These are phyloP conservation scores for Fusarium illudens DNA, from an alignment of 2,329 filamentous ascomycete genomes.

Conservation along the genomic window DNA sequence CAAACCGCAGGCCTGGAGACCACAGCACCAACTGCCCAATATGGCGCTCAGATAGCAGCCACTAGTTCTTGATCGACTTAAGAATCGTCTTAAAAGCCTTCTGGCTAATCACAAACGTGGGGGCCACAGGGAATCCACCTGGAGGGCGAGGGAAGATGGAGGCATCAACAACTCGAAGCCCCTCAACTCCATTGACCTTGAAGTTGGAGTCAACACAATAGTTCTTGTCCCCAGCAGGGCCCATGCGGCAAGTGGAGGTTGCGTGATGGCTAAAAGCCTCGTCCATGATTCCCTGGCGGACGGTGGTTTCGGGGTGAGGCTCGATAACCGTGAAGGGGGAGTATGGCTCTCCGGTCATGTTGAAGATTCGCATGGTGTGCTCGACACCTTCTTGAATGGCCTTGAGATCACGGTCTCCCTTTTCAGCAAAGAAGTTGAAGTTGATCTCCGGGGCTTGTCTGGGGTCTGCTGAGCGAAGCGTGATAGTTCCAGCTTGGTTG, in stretches of 20 bases:
- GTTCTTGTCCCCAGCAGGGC: slow-evolving; percentile 58
- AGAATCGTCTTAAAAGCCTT: slow-evolving; percentile 15
- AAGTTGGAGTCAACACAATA: slow-evolving; percentile 66
- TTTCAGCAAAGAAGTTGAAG: slow-evolving; percentile 65
- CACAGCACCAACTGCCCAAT: too few relatives aligned
- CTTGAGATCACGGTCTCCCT: slow-evolving; percentile 13
- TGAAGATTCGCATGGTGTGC: slow-evolving; percentile 38
- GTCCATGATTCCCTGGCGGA: slow-evolving; percentile 57
- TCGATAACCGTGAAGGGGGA: slow-evolving; percentile 21
- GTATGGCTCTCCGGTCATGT: slow-evolving; percentile 38
- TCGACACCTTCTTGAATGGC: slow-evolving; percentile 30
- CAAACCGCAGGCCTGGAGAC: not conserved
- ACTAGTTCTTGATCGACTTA: not conserved
- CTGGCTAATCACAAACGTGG: slow-evolving; percentile 28
- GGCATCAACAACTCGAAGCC: slow-evolving; percentile 67
- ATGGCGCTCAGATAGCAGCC: not conserved
- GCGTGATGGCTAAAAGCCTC: slow-evolving; percentile 67
- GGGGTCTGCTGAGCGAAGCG: slow-evolving; percentile 67
- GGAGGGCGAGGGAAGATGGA: slow-evolving; percentile 57
- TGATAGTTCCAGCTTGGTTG: slow-evolving; percentile 69
- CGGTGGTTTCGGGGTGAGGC: slow-evolving; percentile 54
- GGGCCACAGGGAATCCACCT: slow-evolving; percentile 22
- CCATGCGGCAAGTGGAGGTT: slow-evolving; percentile 64
- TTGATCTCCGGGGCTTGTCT: slow-evolving; percentile 68
- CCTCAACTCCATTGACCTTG: slow-evolving; percentile 61